Percentiles rank a stretch among this genome's conserved stretches.
phyloP scores from a whole-genome alignment of 2,329 filamentous ascomycete genomes.

The Davidsoniella australis region DNA sequence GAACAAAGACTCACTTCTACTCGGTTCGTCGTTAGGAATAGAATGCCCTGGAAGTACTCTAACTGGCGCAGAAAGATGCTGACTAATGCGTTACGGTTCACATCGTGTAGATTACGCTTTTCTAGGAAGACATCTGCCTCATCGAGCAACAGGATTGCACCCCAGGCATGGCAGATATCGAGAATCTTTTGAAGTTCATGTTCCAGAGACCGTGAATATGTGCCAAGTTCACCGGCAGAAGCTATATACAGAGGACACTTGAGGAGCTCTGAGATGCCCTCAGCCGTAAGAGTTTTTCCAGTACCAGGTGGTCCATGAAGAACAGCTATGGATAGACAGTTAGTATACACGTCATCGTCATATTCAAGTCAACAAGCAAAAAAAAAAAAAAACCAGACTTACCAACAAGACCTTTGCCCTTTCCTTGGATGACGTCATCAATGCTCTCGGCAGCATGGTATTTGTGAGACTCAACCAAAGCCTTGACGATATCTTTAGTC shows the following conservation, averaged over 20 bases:
- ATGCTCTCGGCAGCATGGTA: conserved; percentile 14
- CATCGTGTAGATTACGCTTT: conserved; percentile 26
- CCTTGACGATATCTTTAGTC: conserved; percentile 30
- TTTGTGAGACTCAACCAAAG: conserved; percentile 29
- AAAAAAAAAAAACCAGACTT: conserved; percentile 23
- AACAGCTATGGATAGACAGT: not conserved
- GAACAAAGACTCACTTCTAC: not conserved
- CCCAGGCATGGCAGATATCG: conserved; percentile 31
- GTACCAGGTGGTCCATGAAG: conserved; percentile 54
- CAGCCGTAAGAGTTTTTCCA: conserved; percentile 76
- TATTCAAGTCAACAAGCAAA: conserved; percentile 13
- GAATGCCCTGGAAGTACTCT: conserved; percentile 28
- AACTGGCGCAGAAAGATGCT: conserved; percentile 30
- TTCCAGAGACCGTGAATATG: conserved; percentile 57
- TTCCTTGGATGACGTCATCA: conserved; percentile 26
- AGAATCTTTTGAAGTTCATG: conserved; percentile 50
- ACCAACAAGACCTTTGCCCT: conserved; percentile 26
- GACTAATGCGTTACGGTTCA: conserved; percentile 31
- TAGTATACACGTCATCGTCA: not conserved
- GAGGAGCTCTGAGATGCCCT: conserved; percentile 41
- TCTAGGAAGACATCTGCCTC: conserved; percentile 38
- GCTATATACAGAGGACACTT: conserved; percentile 72
- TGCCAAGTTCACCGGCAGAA: conserved; percentile 66
- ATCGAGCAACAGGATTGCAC: conserved; percentile 33
- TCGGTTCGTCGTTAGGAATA: conserved; percentile 28